Conservation (phyloP, 2,329 filamentous ascomycete species). For the Xylaria sp. region DNA sequence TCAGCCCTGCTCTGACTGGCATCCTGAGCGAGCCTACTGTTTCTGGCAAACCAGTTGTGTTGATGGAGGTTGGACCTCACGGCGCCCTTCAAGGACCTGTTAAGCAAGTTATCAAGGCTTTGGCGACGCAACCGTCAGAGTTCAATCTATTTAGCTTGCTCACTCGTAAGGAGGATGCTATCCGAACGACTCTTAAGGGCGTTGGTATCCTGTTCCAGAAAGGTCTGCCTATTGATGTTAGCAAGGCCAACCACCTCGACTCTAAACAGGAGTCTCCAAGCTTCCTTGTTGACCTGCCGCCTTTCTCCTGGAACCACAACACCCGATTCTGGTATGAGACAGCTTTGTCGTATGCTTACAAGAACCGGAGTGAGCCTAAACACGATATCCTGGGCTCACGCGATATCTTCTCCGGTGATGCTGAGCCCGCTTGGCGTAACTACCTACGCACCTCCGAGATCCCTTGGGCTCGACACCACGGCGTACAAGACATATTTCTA, state of each 20-base stretch:
- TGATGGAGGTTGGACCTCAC: conserved; percentile 53
- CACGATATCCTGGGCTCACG: conserved; percentile 55
- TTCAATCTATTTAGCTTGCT: conserved; percentile 45
- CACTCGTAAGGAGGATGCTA: conserved; percentile 48
- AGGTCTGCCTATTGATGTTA: conserved; percentile 49
- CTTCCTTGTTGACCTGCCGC: conserved; percentile 53
- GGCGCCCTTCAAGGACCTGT: conserved; percentile 52
- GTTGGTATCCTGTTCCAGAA: conserved; percentile 47
- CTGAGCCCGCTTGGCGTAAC: conserved; percentile 52
- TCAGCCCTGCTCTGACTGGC: conserved; percentile 49
- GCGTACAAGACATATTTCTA: conserved; percentile 60
- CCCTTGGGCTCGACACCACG: conserved; percentile 62
- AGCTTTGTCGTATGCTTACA: conserved; percentile 50
- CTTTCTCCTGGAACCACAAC: conserved; percentile 60
- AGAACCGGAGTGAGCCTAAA: conserved; percentile 50
- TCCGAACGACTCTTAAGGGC: conserved; percentile 47
- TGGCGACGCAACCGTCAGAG: conserved; percentile 44
- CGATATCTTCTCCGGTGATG: conserved; percentile 47
- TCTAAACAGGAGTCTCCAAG: conserved; percentile 48
- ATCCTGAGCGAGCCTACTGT: conserved; percentile 35
- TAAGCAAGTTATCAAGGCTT: conserved; percentile 50
- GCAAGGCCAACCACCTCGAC: conserved; percentile 49
- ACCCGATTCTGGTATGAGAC: conserved; percentile 55
- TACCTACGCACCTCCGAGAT: conserved; percentile 52
- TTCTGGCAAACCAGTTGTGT: conserved; percentile 38